phyloP scores from a whole-genome alignment of 768 basidiomycete genomes.

The Termitomyces sp. region DNA sequence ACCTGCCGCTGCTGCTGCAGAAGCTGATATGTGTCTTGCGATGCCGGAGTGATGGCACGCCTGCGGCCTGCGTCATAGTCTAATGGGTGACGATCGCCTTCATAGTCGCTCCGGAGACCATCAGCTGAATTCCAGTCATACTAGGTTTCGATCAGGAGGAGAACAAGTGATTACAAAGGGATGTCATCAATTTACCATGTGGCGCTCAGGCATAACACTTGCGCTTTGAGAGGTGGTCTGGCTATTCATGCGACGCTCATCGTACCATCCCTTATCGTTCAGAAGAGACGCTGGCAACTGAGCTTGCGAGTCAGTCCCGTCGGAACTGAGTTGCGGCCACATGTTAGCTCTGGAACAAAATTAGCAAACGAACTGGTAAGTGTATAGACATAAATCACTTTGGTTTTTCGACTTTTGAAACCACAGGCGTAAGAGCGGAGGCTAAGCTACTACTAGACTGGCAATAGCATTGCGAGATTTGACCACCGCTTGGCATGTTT shows the following conservation, averaged over 20 bases:
- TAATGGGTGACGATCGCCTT: not conserved
- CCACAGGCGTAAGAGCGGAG: conserved; percentile 3
- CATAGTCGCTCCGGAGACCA: not conserved
- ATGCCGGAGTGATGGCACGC: not conserved
- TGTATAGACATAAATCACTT: not conserved
- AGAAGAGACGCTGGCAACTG: not conserved
- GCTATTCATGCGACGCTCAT: not conserved
- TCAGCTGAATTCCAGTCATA: not conserved
- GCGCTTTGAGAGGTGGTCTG: conserved; percentile 1
- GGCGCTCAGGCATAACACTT: conserved; percentile 3
- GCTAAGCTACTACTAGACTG: conserved; percentile 7
- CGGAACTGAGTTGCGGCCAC: not conserved
- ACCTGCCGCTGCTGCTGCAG: not conserved
- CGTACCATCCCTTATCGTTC: not conserved
- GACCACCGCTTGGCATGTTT: not conserved
- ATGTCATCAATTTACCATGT: not conserved
- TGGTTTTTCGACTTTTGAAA: not conserved
- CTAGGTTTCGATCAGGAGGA: not conserved
- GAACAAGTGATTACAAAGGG: not conserved
- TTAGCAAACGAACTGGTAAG: not conserved
- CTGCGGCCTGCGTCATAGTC: not conserved
- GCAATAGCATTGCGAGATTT: not conserved
- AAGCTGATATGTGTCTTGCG: not conserved
- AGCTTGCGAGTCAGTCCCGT: not conserved
- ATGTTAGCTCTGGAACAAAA: not conserved